Conservation (phyloP, 257 asterid species). For the Knoxia roxburghii region DNA sequence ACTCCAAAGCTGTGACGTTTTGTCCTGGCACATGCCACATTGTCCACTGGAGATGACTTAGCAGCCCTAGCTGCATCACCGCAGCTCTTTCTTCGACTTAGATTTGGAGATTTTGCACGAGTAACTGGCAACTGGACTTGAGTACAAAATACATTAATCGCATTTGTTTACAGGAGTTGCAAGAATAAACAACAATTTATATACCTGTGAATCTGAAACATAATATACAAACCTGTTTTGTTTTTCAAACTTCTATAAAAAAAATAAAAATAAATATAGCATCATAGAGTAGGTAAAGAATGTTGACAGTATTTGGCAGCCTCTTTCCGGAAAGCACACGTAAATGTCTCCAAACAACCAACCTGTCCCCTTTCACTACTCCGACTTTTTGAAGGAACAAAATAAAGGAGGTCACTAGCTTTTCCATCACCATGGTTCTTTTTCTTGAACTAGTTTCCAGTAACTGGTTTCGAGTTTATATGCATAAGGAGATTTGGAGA, state of each 20-base stretch:
- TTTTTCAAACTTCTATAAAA: too few relatives aligned
- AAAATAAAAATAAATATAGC: neutral
- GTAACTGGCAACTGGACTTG: slow-evolving; percentile 78
- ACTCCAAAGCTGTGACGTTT: slow-evolving; percentile 50
- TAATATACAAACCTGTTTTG: neutral
- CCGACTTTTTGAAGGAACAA: neutral
- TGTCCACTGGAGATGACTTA: slow-evolving; percentile 38
- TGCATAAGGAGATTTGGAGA: neutral
- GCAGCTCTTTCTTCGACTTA: slow-evolving; percentile 78
- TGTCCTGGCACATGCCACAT: slow-evolving; percentile 25
- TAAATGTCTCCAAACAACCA: neutral
- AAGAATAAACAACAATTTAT: neutral
- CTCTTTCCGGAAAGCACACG: neutral
- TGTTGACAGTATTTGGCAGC: neutral
- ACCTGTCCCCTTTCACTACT: slow-evolving; percentile 6
- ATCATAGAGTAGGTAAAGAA: too few relatives aligned
- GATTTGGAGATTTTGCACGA: slow-evolving; percentile 90
- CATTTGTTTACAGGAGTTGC: neutral
- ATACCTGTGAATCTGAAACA: neutral
- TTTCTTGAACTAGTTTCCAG: slow-evolving; percentile 1
- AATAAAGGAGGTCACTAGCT: neutral
- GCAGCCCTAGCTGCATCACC: slow-evolving; percentile 51
- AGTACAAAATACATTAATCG: slow-evolving; percentile 17
- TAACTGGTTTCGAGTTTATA: neutral
- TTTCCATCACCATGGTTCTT: neutral